phyloP scores from a whole-genome alignment of 2,329 filamentous ascomycete genomes.

The Cladophialophora chaetospira region DNA sequence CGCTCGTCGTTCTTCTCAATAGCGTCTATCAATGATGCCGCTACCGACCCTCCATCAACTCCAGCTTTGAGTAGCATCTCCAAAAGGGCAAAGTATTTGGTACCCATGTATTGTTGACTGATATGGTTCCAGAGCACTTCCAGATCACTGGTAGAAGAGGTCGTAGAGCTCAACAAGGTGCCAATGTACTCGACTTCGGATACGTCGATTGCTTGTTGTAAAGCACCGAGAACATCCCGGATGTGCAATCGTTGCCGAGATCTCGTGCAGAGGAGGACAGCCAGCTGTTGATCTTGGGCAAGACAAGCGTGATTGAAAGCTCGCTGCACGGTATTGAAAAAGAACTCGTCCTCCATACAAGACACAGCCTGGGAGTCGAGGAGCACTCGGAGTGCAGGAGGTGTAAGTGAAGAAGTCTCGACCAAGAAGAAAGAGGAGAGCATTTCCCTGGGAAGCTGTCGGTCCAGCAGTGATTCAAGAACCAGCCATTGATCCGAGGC shows the following conservation, averaged over 20 bases:
- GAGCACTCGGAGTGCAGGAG: slow-evolving; percentile 1
- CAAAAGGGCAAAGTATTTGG: not conserved
- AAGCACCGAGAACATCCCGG: not conserved
- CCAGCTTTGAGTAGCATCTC: slow-evolving; percentile 9
- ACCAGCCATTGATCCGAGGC: slow-evolving; percentile 3
- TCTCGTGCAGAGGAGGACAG: slow-evolving; percentile 3
- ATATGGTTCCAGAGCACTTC: slow-evolving; percentile 10
- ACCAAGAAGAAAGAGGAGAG: slow-evolving; percentile 2
- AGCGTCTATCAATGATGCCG: not conserved
- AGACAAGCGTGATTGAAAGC: slow-evolving; percentile 13
- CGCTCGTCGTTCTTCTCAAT: not conserved
- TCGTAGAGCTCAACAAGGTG: not conserved
- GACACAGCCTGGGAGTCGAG: slow-evolving; percentile 8
- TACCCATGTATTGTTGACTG: not conserved
- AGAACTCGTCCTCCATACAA: slow-evolving; percentile 7
- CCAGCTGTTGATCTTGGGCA: slow-evolving; percentile 2
- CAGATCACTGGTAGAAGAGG: not conserved
- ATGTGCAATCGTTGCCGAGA: slow-evolving; percentile 4
- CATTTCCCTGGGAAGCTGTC: slow-evolving; percentile 2
- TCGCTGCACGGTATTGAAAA: not conserved
- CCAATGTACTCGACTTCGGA: slow-evolving; percentile 1
- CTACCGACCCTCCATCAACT: not conserved
- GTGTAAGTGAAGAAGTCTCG: slow-evolving; percentile 9
- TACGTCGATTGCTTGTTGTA: slow-evolving; percentile 8
- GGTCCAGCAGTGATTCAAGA: slow-evolving; percentile 7